Conservation (phyloP, 345 rosid species). For the Citrus maxima region DNA sequence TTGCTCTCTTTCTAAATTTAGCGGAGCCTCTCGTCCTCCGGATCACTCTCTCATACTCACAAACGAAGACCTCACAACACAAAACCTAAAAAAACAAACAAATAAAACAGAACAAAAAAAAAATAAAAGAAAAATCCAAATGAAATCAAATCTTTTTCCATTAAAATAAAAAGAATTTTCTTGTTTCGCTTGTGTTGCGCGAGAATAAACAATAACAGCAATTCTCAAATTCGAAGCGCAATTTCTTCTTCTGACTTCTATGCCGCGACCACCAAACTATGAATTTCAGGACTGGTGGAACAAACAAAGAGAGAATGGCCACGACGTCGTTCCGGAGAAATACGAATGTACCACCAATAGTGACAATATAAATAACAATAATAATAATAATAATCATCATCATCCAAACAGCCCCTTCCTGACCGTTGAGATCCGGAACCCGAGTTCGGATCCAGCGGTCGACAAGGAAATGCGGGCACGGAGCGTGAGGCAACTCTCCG, state of each 20-base stretch:
- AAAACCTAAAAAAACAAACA: not conserved
- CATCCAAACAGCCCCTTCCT: conserved; percentile 26
- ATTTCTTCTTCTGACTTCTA: conserved; percentile 5
- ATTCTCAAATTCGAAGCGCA: too few species aligned
- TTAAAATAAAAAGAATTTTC: too few species aligned
- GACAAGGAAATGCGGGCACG: conserved; percentile 59
- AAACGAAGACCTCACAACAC: not conserved
- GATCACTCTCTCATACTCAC: conserved; percentile 4
- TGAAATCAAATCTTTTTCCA: not conserved
- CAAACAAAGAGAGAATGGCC: conserved; percentile 57
- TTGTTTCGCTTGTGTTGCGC: too few species aligned
- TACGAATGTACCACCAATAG: conserved; percentile 10
- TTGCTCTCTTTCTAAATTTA: conserved; percentile 20
- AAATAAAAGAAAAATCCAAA: not conserved
- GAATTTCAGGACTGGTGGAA: conserved; percentile 90
- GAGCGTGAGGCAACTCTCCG: conserved; percentile 70
- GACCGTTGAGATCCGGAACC: conserved; percentile 53
- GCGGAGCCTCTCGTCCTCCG: conserved; percentile 20
- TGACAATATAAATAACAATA: too few species aligned
- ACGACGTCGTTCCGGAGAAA: conserved; percentile 24
- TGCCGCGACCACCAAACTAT: conserved; percentile 56
- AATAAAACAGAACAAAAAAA: not conserved
- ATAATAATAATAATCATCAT: not conserved
- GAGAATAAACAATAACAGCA: too few species aligned
- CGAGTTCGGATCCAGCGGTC: conserved; percentile 32